Conservation (phyloP, 306 rosid species). For the Vicia faba region DNA sequence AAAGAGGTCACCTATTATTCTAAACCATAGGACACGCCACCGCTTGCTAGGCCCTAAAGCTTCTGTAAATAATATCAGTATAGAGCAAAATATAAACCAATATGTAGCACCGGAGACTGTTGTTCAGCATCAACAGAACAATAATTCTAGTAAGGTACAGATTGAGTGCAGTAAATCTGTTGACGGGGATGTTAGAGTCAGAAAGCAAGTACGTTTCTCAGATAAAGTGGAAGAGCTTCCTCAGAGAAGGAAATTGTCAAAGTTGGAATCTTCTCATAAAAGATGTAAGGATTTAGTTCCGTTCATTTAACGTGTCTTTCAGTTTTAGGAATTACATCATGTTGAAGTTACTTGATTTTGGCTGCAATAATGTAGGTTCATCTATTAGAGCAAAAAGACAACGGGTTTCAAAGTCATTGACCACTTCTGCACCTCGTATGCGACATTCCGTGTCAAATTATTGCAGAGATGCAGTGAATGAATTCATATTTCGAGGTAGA, state of each 20-base stretch:
- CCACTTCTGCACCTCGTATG: constrained; percentile 26
- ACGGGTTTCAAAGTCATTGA: constrained; percentile 43
- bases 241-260: constrained; percentile 45
- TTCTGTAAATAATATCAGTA: constrained; percentile 34
- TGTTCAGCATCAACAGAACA: constrained; percentile 42
- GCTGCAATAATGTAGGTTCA: constrained; percentile 58
- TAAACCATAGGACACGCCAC: constrained; percentile 38
- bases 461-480: constrained; percentile 41
- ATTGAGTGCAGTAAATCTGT: constrained; percentile 34
- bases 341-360: constrained; percentile 9
- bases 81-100: constrained; percentile 36
- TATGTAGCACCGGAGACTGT: constrained; percentile 35
- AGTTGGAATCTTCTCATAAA: constrained; percentile 45
- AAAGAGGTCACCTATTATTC: constrained; percentile 42
- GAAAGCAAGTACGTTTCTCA: constrained; percentile 65
- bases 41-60: constrained; percentile 48
- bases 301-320: constrained; percentile 16
- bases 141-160: constrained; percentile 36
- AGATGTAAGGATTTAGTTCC: constrained; percentile 39
- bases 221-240: constrained; percentile 53
- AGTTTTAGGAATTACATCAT: constrained; percentile 12
- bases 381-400: constrained; percentile 44
- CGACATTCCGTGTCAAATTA: constrained; percentile 43
- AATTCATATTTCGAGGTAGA: constrained; percentile 64
- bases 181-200: constrained; percentile 42